phyloP scores from a whole-genome alignment of 805 yeast genomes.

The Wickerhamomyces bovis region DNA sequence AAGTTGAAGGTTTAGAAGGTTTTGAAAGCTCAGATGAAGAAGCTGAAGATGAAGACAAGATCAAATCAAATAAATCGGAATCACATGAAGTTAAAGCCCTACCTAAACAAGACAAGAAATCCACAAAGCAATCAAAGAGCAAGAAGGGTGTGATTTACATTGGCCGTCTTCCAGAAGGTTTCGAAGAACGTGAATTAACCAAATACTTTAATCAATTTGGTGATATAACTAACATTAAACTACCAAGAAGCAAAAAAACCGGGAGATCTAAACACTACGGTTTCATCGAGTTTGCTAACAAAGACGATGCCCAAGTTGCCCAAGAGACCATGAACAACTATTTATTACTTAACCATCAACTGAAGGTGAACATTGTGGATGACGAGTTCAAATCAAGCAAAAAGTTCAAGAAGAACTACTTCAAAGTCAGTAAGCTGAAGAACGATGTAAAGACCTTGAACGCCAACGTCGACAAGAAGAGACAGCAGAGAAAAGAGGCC shows the following conservation, averaged over 20 bases:
- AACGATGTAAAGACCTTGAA: constrained; percentile 28
- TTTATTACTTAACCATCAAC: constrained; percentile 77
- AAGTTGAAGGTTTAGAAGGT: constrained; percentile 9
- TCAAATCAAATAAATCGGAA: constrained; percentile 16
- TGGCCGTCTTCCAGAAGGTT: constrained; percentile 90
- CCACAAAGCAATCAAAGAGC: constrained; percentile 19
- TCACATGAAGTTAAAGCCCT: constrained; percentile 21
- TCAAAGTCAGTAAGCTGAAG: constrained; percentile 25
- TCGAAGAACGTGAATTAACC: constrained; percentile 70
- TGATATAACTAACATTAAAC: constrained; percentile 64
- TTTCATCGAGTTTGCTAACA: constrained; percentile 72
- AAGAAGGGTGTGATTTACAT: constrained; percentile 71
- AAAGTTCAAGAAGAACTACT: constrained; percentile 30
- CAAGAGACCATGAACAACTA: constrained; percentile 96
- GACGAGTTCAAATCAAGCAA: constrained; percentile 35
- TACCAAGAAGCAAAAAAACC: constrained; percentile 84
- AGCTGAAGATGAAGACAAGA: constrained; percentile 9
- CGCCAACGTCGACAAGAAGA: constrained; percentile 26
- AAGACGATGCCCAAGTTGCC: constrained; percentile 79
- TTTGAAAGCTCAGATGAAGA: constrained; percentile 20
- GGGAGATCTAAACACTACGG: constrained; percentile 92
- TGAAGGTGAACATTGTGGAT: constrained; percentile 61
- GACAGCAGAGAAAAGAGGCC: constrained; percentile 27
- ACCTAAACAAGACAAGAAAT: constrained; percentile 17
- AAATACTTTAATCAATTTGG: constrained; percentile 91